Conservation (phyloP, 164 flowering plant species). For the Liquidambar formosana region DNA sequence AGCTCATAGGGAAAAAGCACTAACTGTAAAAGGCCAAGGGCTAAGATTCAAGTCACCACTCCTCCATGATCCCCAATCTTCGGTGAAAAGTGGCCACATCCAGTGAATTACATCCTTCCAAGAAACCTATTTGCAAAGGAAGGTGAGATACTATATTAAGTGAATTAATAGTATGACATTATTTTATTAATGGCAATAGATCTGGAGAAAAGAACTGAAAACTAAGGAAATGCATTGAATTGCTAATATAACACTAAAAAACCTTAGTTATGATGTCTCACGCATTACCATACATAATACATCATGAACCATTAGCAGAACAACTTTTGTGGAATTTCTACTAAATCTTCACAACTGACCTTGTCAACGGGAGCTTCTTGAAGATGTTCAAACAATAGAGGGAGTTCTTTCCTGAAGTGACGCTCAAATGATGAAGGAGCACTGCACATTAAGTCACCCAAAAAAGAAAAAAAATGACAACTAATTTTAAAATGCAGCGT, state of each 20-base stretch:
- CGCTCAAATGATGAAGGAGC: constrained; percentile 86
- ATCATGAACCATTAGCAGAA: neutral
- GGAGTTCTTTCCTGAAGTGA: constrained; percentile 60
- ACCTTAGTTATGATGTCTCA: neutral
- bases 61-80: constrained; percentile 90
- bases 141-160: constrained; percentile 8
- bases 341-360: constrained; percentile 33
- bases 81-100: constrained; percentile 99
- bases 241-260: neutral
- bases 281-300: neutral
- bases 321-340: neutral
- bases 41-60: constrained; percentile 61
- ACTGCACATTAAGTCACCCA: constrained; percentile 36
- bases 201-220: neutral
- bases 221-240: too few relatives aligned
- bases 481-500: neutral
- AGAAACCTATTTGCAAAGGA: constrained; percentile 46
- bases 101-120: constrained; percentile 94
- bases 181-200: neutral
- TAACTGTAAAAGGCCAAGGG: constrained; percentile 72
- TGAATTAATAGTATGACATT: neutral
- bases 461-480: neutral
- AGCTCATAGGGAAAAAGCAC: constrained; percentile 15
- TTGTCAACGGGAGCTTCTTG: constrained; percentile 62
- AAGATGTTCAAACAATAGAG: constrained; percentile 65